Base-by-base conservation (phyloP, 352 stramenopile species). In the Pythium insidiosum region DNA sequence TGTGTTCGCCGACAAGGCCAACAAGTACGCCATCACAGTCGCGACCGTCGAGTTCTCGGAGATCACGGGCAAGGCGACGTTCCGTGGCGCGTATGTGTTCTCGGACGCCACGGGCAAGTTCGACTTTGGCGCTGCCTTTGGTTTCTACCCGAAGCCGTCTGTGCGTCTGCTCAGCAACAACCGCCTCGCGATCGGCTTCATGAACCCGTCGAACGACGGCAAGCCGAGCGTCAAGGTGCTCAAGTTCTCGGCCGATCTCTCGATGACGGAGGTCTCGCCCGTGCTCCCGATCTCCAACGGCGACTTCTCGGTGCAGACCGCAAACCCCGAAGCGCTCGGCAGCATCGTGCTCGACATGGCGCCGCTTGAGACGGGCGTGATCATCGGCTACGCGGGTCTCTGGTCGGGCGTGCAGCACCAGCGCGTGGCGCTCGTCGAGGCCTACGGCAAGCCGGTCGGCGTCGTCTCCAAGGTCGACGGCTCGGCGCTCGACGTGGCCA, bases 221-320 rank as follows among this genome's bases (percentile, higher is more conserved):
- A 84, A 81, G 48, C 77, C 77, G 12, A 88, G 72, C 50, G 61
- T 87, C 56, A 80, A 84, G 61, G 63, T 90, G 30, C 51, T 90
- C 48, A 68, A 80, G 61, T 82, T 68, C 63, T 55, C 67, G 20
- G 61, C 66, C 34, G 73, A 86, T 41, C 38, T 84, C 29, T 64
- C 68, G 15, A 63, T 90, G 19, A 37, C 47, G 26, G 65, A 66
- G 20, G 52, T 62, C 12, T 86, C 77, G 38, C 71, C 74, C 0
- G 64, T 70, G 43, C 56, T 90, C 3, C 77, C 74, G 9, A 64
- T 90, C 43, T 68, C 74, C 12, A 90, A 88, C 56, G 67, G 58
- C 21, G 74, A 88, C 59, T 90, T 84, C 56, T 73, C 65, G 21
- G 33, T 90, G 18, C 56, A 52, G 26, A 72, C 69, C 30, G 63